Evolutionary conservation across 306 rosid genomes (phyloP), one percentile per base, ranked within the genome.

Genomic region (Prunus davidiana): DNA sequence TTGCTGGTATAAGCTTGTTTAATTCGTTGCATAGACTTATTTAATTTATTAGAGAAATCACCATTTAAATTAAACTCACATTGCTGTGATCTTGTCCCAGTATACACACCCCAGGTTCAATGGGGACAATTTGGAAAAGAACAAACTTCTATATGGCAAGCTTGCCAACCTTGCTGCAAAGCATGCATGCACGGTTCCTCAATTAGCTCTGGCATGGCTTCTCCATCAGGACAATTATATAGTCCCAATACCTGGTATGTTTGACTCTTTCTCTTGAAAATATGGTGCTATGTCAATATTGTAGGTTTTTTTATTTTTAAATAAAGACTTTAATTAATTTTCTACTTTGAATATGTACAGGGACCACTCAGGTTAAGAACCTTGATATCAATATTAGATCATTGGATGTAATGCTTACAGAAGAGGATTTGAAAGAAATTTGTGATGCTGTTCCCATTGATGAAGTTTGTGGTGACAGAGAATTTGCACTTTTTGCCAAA

Each of bases 141-240:
- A 91, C 86, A 87, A 80, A 72, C 64, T 69, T 46, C 66, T 89
- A 6, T 89, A 87, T 47, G 69, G 64, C 75, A 76, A 86, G 60
- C 72, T 89, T 67, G 82, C 84, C 75, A 79, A 58, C 22, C 69
- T 83, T 83, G 89, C 92, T 78, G 79, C 80, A 28, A 86, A 83
- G 69, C 86, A 85, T 82, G 82, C 77, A 28, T 88, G 91, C 76
- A 64, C 86, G 70, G 89, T 89, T 77, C 83, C 94, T 64, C 91
- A 91, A 72, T 71, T 91, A 75, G 94, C 91, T 73, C 74, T 91
- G 69, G 87, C 97, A 22, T 89, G 94, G 94, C 86, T 89, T 82
- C 85, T 91, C 25, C 88, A 86, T 76, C 97, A 86, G 79, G 91
- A 87, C 70, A 83, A 81, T 43, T 85, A 87, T 65, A 83, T 89